phyloP scores from a whole-genome alignment of 202 grass and related monocot genomes.

The Dendrocalamus latiflorus region DNA sequence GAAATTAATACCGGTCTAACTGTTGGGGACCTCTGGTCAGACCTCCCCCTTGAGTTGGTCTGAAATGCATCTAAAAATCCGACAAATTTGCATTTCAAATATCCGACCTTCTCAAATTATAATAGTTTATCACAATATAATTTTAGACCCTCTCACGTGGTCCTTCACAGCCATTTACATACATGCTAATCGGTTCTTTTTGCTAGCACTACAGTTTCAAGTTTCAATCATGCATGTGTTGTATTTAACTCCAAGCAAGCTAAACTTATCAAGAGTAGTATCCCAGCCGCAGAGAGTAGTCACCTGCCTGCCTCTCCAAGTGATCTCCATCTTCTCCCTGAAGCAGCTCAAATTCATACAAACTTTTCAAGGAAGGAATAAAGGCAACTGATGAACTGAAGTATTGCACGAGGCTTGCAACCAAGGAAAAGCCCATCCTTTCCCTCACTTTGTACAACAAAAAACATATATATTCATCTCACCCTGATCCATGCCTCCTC shows the following conservation, averaged over 20 bases:
- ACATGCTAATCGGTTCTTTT: neutral
- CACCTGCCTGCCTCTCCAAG: constrained; percentile 16
- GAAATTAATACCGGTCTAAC: no score
- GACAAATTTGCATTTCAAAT: no score
- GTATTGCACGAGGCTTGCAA: constrained; percentile 77
- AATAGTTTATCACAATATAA: no score
- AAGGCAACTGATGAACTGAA: constrained; percentile 31
- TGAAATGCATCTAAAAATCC: no score
- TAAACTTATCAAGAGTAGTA: constrained; percentile 5
- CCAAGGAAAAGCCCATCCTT: constrained; percentile 34
- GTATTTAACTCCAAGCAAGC: neutral
- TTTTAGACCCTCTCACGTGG: no score
- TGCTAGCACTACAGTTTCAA: neutral
- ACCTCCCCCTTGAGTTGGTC: no score
- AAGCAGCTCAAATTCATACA: constrained; percentile 47
- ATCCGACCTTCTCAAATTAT: no score
- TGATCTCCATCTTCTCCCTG: constrained; percentile 41
- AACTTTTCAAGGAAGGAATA: constrained; percentile 92
- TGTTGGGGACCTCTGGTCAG: no score
- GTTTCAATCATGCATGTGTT: neutral
- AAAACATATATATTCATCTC: constrained; percentile 31
- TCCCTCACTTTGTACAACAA: neutral
- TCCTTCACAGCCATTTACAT: no score
- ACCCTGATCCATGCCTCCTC: constrained; percentile 18
- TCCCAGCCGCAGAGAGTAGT: neutral